A percentile compares a stretch with the other conserved stretches of the same genome.
Evolutionary conservation across 306 rosid genomes (phyloP).

Genomic region (Trifolium subterraneum): DNA sequence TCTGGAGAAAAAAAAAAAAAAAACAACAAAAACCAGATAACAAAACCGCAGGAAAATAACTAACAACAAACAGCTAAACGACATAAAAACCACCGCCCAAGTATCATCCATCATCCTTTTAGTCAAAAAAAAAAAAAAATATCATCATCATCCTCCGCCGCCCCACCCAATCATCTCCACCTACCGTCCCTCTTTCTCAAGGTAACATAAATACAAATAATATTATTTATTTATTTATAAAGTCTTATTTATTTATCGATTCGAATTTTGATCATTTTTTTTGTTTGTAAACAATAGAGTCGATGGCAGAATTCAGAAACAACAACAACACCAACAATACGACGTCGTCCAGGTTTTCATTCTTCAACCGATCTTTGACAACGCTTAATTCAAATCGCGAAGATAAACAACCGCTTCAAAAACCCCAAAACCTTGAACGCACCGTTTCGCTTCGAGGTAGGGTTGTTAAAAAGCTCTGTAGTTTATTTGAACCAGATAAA

Average conservation of each 20-base stretch:
- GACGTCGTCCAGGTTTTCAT: slow-evolving; percentile 50
- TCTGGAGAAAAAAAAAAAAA: neutral
- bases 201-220: slow-evolving; percentile 15
- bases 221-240: neutral
- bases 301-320: slow-evolving; percentile 48
- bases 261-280: neutral
- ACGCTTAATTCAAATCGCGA: slow-evolving; percentile 43
- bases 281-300: slow-evolving; percentile 23
- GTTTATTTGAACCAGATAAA: slow-evolving; percentile 59
- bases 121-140: too few species aligned
- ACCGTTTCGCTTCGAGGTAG: slow-evolving; percentile 69
- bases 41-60: neutral
- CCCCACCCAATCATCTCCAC: too few species aligned
- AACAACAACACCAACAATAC: slow-evolving; percentile 2
- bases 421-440: slow-evolving; percentile 55
- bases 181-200: neutral
- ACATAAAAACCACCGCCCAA: slow-evolving; percentile 23
- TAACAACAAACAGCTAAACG: slow-evolving; percentile 34
- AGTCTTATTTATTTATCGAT: neutral
- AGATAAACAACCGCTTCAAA: slow-evolving; percentile 34
- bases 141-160: too few species aligned
- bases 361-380: slow-evolving; percentile 67
- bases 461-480: slow-evolving; percentile 76
- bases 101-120: slow-evolving; percentile 5
- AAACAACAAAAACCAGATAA: slow-evolving; percentile 22